These are phyloP conservation scores for Akanthomyces lecanii DNA, from an alignment of 2,329 filamentous ascomycete species.

Conservation along the genomic window DNA sequence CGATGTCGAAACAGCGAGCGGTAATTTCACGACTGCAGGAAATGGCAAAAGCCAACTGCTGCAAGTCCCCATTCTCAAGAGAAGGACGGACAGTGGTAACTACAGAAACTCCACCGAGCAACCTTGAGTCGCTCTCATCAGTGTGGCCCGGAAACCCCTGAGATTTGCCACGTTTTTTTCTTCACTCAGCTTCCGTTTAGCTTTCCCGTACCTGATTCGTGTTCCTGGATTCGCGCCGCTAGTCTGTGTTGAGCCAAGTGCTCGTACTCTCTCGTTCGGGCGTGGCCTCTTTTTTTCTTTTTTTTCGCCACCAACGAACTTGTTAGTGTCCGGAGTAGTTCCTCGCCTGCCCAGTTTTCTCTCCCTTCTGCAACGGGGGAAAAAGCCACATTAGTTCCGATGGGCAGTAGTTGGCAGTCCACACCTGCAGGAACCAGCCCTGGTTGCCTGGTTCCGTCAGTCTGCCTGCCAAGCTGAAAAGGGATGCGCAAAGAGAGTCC, in stretches of 20 bases:
- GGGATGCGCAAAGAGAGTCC: not conserved
- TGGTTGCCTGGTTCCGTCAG: too few species aligned
- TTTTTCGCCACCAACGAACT: too few species aligned
- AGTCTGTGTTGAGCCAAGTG: not conserved
- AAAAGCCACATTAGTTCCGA: not conserved
- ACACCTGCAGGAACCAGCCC: not conserved
- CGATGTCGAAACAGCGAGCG: not conserved
- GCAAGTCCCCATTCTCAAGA: not conserved
- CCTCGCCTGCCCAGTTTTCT: not conserved
- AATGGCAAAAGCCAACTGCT: not conserved
- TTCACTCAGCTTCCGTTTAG: not conserved
- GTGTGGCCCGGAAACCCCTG: conserved; percentile 5
- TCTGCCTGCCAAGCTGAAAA: not conserved
- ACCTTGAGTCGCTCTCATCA: not conserved
- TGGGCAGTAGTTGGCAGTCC: not conserved
- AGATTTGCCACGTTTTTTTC: conserved; percentile 16
- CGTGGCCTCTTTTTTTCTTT: too few species aligned
- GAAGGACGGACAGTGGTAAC: not conserved
- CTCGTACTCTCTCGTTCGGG: not conserved
- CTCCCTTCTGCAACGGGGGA: not conserved
- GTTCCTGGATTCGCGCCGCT: conserved; percentile 13
- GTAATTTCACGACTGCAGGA: not conserved
- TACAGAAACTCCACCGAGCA: not conserved
- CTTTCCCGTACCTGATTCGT: conserved; percentile 3
- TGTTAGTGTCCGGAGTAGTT: too few species aligned